Base-by-base conservation (phyloP, 495 filamentous ascomycete species). In the Aspergillus steynii region DNA sequence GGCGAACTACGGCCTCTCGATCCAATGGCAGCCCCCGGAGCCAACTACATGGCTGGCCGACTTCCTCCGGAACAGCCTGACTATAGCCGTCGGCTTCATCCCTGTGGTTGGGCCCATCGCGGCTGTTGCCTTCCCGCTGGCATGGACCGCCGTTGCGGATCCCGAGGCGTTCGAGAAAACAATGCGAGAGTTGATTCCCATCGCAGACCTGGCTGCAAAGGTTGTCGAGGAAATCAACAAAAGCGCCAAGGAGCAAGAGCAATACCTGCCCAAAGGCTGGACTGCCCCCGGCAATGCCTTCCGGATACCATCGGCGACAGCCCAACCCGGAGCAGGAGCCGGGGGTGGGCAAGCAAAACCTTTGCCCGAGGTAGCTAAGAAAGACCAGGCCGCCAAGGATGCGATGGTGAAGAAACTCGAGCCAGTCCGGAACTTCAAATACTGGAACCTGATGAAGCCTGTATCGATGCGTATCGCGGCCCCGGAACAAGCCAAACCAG, bases 111-210 rank as follows among this genome's bases (percentile, higher is more conserved):
- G 56, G 14, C 56, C 56, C 7, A 2, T 59, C 5, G 50, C 52
- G 7, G 58, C 58, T 2, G 51, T 55, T 47, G 25, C 26, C 7
- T 60, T 54, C 37, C 52, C 58, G 4, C 14, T 60, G 26, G 26
- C 51, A 0, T 60, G 37, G 50, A 60, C 58, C 0, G 58, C 58
- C 6, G 31, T 60, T 34, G 51, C 26, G 0, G 51, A 60, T n/a
- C 58, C 58, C 2, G 37, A 7, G 1, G 2, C 5, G 1, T 55
- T 60, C 25, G 29, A 48, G 2, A 15, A 52, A 1, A 54, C 50
- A 4, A 12, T 53, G 12, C 29, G 28, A n/a, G 26, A 25, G 5
- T 3, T 55, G 0, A 48, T 48, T 2, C 58, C 58, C 2, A 26
- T 47, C 28, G 51, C 29, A 7, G 58, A 60, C 26, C 42, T 60